phyloP scores from a whole-genome alignment of 192 early-diverging fungal species.

The Phycomyces nitens region DNA sequence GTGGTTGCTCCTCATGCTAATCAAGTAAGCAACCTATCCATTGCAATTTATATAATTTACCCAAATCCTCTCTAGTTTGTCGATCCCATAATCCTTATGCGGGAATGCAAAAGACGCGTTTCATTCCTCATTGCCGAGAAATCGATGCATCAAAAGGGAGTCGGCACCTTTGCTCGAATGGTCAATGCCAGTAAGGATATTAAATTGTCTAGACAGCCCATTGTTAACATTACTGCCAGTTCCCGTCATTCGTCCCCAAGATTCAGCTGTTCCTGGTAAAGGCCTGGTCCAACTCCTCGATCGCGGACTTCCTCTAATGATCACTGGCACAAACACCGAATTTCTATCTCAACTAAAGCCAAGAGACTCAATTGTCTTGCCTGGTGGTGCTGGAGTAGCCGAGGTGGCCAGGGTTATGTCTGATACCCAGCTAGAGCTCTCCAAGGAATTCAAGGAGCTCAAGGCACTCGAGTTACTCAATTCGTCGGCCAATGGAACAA shows the following conservation, averaged over 20 bases:
- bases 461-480: slow-evolving; percentile 64
- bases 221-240: slow-evolving; percentile 44
- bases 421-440: slow-evolving; percentile 76
- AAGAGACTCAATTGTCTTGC: slow-evolving; percentile 62
- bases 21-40: slow-evolving; percentile 46
- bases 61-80: slow-evolving; percentile 84
- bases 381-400: slow-evolving; percentile 54
- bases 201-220: slow-evolving; percentile 25
- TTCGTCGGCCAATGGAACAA: slow-evolving; percentile 43
- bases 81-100: slow-evolving; percentile 87
- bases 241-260: slow-evolving; percentile 91
- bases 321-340: slow-evolving; percentile 64
- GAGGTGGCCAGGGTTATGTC: slow-evolving; percentile 76
- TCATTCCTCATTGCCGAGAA: slow-evolving; percentile 82
- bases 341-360: slow-evolving; percentile 67
- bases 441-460: slow-evolving; percentile 71
- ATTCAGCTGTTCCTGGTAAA: slow-evolving; percentile 67
- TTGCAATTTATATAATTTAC: no score
- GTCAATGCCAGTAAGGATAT: slow-evolving; percentile 69
- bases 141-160: slow-evolving; percentile 80
- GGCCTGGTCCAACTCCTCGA: slow-evolving; percentile 70
- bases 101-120: slow-evolving; percentile 71
- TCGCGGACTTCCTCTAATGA: slow-evolving; percentile 59
- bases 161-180: slow-evolving; percentile 76
- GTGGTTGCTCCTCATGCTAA: slow-evolving; percentile 79